Percentiles rank a stretch among this genome's conserved stretches.
Conservation (phyloP, 2,329 filamentous ascomycete genomes). For the Cryphonectria nitschkei region DNA sequence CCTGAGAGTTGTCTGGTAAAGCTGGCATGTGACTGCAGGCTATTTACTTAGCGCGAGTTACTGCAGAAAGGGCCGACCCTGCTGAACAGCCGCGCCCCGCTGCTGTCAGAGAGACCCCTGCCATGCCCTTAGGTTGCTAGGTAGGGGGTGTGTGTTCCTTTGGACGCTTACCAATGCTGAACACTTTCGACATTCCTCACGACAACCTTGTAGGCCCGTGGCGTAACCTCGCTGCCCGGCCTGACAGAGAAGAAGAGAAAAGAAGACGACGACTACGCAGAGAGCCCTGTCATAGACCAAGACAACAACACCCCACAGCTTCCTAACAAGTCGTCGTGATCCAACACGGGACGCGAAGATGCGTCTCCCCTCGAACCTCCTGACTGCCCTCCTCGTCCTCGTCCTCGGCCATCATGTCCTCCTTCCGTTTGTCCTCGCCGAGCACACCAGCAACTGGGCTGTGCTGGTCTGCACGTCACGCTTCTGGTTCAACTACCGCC, state of each 20-base stretch:
- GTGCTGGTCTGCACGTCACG: conserved; percentile 97
- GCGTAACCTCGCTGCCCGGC: neutral
- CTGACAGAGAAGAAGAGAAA: neutral
- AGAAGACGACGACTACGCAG: neutral
- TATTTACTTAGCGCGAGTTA: no score
- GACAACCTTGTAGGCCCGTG: neutral
- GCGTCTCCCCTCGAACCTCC: conserved; percentile 48
- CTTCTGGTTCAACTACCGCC: conserved; percentile 99
- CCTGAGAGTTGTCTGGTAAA: no score
- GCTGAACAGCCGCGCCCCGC: neutral
- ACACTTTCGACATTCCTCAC: neutral
- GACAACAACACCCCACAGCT: neutral
- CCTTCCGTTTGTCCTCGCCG: conserved; percentile 50
- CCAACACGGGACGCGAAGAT: conserved; percentile 41
- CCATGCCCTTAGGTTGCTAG: no score
- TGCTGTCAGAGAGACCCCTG: neutral
- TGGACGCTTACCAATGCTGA: neutral
- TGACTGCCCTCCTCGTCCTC: neutral
- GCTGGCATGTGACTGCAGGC: no score
- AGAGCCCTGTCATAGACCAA: neutral
- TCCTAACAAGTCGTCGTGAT: neutral
- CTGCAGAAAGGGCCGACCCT: no score
- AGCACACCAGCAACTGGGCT: conserved; percentile 98
- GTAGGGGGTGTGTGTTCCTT: neutral
- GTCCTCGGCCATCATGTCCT: conserved; percentile 46